phyloP scores from a whole-genome alignment of 139 green algal genomes.

The Picochlorum sp. region DNA sequence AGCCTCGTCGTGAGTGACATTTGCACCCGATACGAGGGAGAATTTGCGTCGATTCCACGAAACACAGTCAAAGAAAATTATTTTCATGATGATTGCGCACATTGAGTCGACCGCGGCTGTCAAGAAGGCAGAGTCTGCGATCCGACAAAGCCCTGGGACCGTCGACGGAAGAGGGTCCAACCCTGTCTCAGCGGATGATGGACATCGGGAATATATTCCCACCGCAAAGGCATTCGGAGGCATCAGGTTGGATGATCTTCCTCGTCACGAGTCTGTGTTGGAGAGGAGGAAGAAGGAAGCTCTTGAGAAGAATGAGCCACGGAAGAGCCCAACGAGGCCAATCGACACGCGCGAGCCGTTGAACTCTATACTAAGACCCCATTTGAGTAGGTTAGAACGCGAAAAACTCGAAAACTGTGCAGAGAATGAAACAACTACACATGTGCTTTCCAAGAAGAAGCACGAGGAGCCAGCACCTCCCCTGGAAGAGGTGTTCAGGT shows the following conservation, averaged over 20 bases:
- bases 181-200: too few relatives aligned
- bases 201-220: too few relatives aligned
- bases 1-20: too few relatives aligned
- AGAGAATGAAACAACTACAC: neutral
- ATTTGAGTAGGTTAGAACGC: conserved; percentile 11
- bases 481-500: conserved; percentile 3
- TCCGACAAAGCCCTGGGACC: too few relatives aligned
- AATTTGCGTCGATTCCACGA: too few relatives aligned
- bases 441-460: too few relatives aligned
- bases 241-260: neutral
- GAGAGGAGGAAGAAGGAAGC: conserved; percentile 7
- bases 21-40: too few relatives aligned
- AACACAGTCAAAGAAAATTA: too few relatives aligned
- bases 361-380: neutral
- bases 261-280: conserved; percentile 8
- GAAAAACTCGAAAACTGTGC: conserved; percentile 9
- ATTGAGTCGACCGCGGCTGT: too few relatives aligned
- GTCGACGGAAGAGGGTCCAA: too few relatives aligned
- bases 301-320: neutral
- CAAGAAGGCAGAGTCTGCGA: too few relatives aligned
- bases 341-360: neutral
- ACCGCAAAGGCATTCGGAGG: neutral
- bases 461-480: neutral
- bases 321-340: neutral
- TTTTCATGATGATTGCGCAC: too few relatives aligned